Base-by-base conservation (phyloP, 345 rosid species). In the Conringia planisiliqua region DNA sequence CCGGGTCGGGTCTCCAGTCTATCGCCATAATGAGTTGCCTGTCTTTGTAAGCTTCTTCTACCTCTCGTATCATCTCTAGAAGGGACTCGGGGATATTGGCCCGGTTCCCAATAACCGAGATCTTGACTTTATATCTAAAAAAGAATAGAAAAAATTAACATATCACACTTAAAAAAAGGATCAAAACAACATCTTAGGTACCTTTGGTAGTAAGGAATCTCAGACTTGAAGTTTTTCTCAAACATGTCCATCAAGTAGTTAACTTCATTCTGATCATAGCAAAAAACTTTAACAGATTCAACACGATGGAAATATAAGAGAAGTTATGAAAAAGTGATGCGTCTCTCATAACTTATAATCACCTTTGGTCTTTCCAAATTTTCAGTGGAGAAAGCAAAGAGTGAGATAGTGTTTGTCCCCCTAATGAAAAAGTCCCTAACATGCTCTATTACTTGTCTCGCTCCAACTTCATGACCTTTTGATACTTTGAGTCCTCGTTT, bases 321-420 rank as follows among this genome's bases (percentile, higher is more conserved):
- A 5, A 33, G 11, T 46, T 60, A 22, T 17, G 36, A 44, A 48
- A 38, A 13, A 22, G 4, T 24, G 43, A 36, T 26, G 9, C 3
- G 2, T 26, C 11, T 26, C 72, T 69, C n/a, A 85, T 24, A 10
- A 7, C 17, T 65, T 10, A 8, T 66, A 48, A 4, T 48, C 5
- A 67, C 90, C 90, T 75, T 56, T 4, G 96, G 91, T 72, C 93
- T 85, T 65, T 39, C 44, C 91, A 91, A 86, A 46, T 89, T 89
- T 44, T 84, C 92, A 8, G 72, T 16, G 33, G 90, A 89, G 66
- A 89, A 89, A n/a, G 88, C 92, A 73, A 90, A 90, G 56, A 87
- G 86, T 14, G 90, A 83, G 42, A 90, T 83, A 35, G 86, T 88
- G 70, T 71, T 71, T 26, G 86, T 47, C 43, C 89, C 90, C 88